A percentile compares a stretch with the other conserved stretches of the same genome.
Conservation (phyloP, 768 basidiomycete genomes). For the Dioszegia hungarica region DNA sequence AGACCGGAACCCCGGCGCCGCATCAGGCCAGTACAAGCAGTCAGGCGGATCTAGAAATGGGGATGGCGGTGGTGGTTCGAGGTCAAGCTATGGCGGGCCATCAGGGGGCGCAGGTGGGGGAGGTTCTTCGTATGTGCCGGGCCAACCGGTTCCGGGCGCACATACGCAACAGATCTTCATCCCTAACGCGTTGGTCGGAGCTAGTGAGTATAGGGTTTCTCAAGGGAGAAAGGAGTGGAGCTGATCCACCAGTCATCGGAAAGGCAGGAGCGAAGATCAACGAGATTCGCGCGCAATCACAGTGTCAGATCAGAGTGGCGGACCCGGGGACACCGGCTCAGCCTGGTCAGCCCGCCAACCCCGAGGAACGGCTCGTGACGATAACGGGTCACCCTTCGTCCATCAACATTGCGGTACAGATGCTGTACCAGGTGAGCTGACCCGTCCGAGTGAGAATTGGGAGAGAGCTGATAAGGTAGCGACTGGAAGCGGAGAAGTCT, state of each 20-base stretch:
- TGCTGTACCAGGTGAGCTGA: constrained; percentile 55
- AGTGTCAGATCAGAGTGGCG: constrained; percentile 97
- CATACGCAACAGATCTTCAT: constrained; percentile 98
- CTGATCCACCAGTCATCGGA: constrained; percentile 64
- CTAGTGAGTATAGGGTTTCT: constrained; percentile 40
- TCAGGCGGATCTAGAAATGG: constrained; percentile 53
- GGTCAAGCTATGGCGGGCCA: constrained; percentile 13
- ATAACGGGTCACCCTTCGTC: constrained; percentile 93
- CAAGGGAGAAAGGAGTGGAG: background rate
- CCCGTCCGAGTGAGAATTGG: background rate
- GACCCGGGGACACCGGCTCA: constrained; percentile 84
- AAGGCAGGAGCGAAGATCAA: constrained; percentile 99
- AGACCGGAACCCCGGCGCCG: constrained; percentile 62
- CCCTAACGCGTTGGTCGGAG: constrained; percentile 86
- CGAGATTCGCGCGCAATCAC: constrained; percentile 91
- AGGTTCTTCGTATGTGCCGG: constrained; percentile 8
- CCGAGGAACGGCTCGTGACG: constrained; percentile 83
- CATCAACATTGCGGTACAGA: constrained; percentile 91
- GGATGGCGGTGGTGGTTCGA: constrained; percentile 52
- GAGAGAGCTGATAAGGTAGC: background rate
- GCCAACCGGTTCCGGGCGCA: constrained; percentile 48
- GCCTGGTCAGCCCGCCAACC: constrained; percentile 53
- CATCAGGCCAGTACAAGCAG: constrained; percentile 59
- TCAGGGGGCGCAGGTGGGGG: constrained; percentile 7
- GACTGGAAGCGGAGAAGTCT: background rate